Conservation (phyloP, 495 filamentous ascomycete genomes). For the Aspergillus baeticus region DNA sequence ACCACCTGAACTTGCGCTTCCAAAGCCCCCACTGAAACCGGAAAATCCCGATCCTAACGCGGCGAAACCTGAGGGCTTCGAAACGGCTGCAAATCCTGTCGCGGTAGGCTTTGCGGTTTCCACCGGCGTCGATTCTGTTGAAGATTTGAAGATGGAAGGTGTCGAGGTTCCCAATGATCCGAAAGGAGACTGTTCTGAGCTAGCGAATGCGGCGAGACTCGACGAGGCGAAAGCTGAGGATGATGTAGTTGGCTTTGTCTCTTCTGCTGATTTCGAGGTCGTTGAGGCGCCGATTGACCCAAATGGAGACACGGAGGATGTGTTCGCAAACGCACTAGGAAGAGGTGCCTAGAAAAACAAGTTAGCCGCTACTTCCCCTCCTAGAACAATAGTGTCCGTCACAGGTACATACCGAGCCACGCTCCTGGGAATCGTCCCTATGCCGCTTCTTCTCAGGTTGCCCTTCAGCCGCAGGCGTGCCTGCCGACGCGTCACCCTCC, state of each 20-base stretch:
- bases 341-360: constrained; percentile 33
- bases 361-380: constrained; percentile 5
- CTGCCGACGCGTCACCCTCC: constrained; percentile 13
- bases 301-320: constrained; percentile 52
- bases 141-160: constrained; percentile 40
- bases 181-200: constrained; percentile 57
- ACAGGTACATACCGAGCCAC: constrained; percentile 19
- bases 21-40: constrained; percentile 55
- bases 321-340: constrained; percentile 52
- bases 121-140: constrained; percentile 14
- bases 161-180: constrained; percentile 45
- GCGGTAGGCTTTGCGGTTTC: constrained; percentile 21
- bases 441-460: constrained; percentile 49
- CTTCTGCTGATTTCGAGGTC: constrained; percentile 17
- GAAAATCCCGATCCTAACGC: constrained; percentile 42
- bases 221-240: constrained; percentile 55
- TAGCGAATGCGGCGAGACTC: constrained; percentile 49
- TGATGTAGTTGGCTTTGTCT: constrained; percentile 34
- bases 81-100: constrained; percentile 34
- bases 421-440: constrained; percentile 44
- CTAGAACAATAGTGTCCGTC: neutral
- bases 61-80: constrained; percentile 33
- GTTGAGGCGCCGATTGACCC: constrained; percentile 36
- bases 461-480: constrained; percentile 22
- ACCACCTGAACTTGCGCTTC: constrained; percentile 46